phyloP scores from a whole-genome alignment of 169 alveolate species.

The Cryptosporidium sp. region DNA sequence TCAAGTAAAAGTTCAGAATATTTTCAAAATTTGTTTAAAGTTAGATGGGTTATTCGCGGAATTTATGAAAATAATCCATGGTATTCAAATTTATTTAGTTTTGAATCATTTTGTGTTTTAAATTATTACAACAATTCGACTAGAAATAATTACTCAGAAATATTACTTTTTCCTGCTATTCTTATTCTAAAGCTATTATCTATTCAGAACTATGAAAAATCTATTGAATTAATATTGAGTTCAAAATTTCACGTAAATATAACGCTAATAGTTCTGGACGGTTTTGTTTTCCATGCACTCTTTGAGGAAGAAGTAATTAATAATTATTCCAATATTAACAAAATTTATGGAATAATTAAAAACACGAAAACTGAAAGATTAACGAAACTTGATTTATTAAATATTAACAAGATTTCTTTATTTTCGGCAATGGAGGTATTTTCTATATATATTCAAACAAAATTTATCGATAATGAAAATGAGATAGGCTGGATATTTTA shows the following conservation, averaged over 20 bases:
- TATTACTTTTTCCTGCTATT: slow-evolving; percentile 2
- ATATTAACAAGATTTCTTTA: neutral
- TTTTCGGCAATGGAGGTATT: neutral
- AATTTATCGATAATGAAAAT: neutral
- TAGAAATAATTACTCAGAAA: neutral
- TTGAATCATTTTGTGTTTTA: slow-evolving; percentile 17
- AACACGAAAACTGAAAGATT: neutral
- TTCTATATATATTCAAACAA: neutral
- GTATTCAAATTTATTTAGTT: slow-evolving; percentile 24
- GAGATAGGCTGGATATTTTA: slow-evolving; percentile 36
- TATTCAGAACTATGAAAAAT: slow-evolving; percentile 47
- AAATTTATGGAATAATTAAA: neutral
- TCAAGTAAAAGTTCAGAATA: neutral
- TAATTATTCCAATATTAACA: neutral
- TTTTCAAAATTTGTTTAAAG: neutral
- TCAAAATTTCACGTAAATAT: neutral
- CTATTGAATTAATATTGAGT: neutral
- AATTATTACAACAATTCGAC: neutral
- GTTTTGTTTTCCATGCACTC: slow-evolving; percentile 12
- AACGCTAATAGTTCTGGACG: neutral
- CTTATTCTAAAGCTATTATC: slow-evolving; percentile 12
- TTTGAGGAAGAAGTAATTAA: neutral
- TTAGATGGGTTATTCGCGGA: slow-evolving; percentile 13
- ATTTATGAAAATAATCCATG: slow-evolving; percentile 42
- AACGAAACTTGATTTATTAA: neutral